Base-by-base conservation (phyloP, 495 filamentous ascomycete genomes). In the Entonaema liquescens region DNA sequence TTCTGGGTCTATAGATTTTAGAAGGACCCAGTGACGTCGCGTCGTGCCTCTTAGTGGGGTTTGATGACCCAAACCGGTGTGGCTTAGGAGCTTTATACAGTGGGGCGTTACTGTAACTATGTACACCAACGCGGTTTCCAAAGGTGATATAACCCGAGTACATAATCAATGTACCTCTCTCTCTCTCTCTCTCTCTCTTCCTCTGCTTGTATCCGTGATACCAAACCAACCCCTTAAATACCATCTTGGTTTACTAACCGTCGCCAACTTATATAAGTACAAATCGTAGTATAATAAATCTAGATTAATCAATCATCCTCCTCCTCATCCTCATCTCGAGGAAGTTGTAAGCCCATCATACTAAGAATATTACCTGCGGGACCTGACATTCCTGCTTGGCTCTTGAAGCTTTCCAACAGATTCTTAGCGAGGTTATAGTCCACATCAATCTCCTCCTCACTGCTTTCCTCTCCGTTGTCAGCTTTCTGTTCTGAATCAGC, bases 391-490 rank as follows among this genome's bases (percentile, higher is more conserved):
- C 95, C 95, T 5, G 82, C 92, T 76, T 98, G 94, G 28, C 90
- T 89, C 71, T 97, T 95, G 74, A 98, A 93, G 74, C 91, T 92
- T 80, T 97, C 92, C n/a, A 98, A 81, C 23, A 98, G 78, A 74
- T 97, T 98, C 76, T 92, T 93, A 36, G 92, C 94, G 5, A 99
- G 86, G 55, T 94, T 93, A 75, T 92, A 91, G 72, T 97, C 93
- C 47, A 93, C 87, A 65, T 94, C 85, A 11, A 94, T 84, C 62
- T 90, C 90, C 69, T 83, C 82, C 7, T 84, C 83, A 11, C 73
- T 81, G 17, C 75, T 78, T 26, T 84, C 84, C 2, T 79, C 70
- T 23, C 13, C 79, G 2, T 78, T 79, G 1, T 35, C 72, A 29
- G 71, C 70, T 7, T 67, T 40, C 1, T 67, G 54, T 42, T 58